Percentiles rank a stretch among this genome's conserved stretches.
These are phyloP conservation scores for Ophiostoma ips DNA, from an alignment of 2,329 filamentous ascomycete species.

Conservation along the genomic window DNA sequence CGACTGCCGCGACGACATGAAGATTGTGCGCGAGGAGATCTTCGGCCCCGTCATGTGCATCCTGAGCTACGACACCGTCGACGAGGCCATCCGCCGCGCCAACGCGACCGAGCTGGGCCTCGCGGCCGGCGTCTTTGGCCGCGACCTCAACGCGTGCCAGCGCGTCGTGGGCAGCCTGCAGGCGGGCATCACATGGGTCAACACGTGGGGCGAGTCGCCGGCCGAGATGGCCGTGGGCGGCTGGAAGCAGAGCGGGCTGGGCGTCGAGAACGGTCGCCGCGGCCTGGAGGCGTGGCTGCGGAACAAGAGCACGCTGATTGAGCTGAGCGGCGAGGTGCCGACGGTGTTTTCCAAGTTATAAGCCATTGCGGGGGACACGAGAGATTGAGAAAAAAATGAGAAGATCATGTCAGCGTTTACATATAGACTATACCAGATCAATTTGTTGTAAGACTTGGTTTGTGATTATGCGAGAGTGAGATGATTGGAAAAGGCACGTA, in stretches of 20 bases:
- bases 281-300: constrained; percentile 71
- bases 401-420: not conserved
- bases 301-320: constrained; percentile 80
- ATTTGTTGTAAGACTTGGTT: not conserved
- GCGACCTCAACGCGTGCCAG: constrained; percentile 60
- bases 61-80: constrained; percentile 55
- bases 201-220: constrained; percentile 84
- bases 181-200: constrained; percentile 83
- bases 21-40: constrained; percentile 68
- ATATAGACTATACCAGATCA: not conserved
- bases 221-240: constrained; percentile 88
- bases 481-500: too few species aligned
- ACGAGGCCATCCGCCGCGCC: constrained; percentile 57
- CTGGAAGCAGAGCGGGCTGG: constrained; percentile 82
- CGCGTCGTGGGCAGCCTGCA: constrained; percentile 55
- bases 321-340: constrained; percentile 57
- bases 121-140: constrained; percentile 75
- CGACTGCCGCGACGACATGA: constrained; percentile 72
- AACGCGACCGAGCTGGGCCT: constrained; percentile 68
- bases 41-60: constrained; percentile 82
- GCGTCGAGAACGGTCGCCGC: constrained; percentile 70
- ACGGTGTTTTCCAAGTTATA: constrained; percentile 62
- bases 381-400: constrained; percentile 14
- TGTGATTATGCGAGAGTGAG: not conserved
- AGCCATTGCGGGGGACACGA: too few species aligned